Evolutionary conservation across 768 basidiomycete species (phyloP).

Genomic region (Panaeolus papilionaceus): DNA sequence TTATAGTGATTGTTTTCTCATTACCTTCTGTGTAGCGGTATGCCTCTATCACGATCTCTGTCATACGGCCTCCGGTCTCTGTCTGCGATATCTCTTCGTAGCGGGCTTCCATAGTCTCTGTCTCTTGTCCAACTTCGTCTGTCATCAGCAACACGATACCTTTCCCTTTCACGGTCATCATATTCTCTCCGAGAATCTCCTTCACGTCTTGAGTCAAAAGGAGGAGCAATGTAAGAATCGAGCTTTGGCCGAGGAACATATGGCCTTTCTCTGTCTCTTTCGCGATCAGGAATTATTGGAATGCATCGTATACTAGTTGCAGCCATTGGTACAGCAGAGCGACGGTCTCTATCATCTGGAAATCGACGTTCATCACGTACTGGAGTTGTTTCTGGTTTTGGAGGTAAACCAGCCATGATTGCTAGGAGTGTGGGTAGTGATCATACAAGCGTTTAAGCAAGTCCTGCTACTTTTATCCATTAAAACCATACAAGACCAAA

Average conservation of each 20-base stretch:
- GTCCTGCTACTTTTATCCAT: constrained; percentile 2
- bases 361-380: constrained; percentile 34
- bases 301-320: not conserved
- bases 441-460: constrained; percentile 15
- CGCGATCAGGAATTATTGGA: constrained; percentile 3
- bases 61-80: constrained; percentile 32
- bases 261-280: constrained; percentile 25
- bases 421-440: too few species aligned
- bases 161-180: constrained; percentile 33
- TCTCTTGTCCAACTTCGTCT: constrained; percentile 29
- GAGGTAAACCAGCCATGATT: constrained; percentile 47
- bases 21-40: constrained; percentile 28
- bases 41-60: constrained; percentile 31
- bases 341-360: constrained; percentile 22
- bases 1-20: constrained; percentile 7
- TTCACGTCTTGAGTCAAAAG: constrained; percentile 35
- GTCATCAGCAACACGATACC: constrained; percentile 28
- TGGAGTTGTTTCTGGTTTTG: constrained; percentile 42
- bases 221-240: constrained; percentile 41
- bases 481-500: constrained; percentile 17
- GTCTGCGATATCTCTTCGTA: constrained; percentile 29
- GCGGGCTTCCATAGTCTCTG: constrained; percentile 25
- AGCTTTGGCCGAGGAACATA: constrained; percentile 28
- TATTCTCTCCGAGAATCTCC: constrained; percentile 30
- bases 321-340: constrained; percentile 7